Conservation (phyloP, 225 moss, liverwort and hornwort species). For the Pleurozium schreberi region DNA sequence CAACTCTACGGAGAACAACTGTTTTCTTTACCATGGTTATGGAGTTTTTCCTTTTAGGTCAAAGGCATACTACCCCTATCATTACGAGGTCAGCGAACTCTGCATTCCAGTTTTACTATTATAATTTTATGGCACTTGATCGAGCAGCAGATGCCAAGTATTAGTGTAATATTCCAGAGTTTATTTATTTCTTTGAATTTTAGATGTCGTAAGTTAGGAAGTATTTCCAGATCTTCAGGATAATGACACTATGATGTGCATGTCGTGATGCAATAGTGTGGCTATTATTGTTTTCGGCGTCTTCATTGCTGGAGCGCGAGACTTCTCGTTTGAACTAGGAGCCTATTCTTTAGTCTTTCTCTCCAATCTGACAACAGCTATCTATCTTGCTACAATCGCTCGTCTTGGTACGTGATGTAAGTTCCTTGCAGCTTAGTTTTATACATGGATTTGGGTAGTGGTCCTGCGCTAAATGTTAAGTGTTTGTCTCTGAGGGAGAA, state of each 20-base stretch:
- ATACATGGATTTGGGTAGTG: neutral
- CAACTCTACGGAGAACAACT: conserved; percentile 91
- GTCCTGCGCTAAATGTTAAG: neutral
- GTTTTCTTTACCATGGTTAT: conserved; percentile 90
- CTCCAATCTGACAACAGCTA: conserved; percentile 89
- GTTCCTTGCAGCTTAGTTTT: conserved; percentile 19
- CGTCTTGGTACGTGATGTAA: conserved; percentile 77
- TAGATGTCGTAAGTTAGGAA: neutral
- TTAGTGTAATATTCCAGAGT: neutral
- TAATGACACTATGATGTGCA: neutral
- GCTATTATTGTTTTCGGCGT: conserved; percentile 87
- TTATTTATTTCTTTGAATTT: neutral
- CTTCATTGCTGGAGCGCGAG: conserved; percentile 79
- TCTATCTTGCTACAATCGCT: conserved; percentile 91
- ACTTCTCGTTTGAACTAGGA: conserved; percentile 67
- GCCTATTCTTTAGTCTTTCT: conserved; percentile 77
- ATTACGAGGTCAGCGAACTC: conserved; percentile 45
- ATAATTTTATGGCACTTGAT: neutral
- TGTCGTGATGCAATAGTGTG: conserved; percentile 49
- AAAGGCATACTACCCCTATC: conserved; percentile 68
- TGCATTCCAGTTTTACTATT: neutral
- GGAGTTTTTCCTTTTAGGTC: conserved; percentile 74
- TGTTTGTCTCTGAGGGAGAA: neutral
- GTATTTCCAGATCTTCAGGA: neutral
- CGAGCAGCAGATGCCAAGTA: neutral